Evolutionary conservation across 1,284 basidiomycete species (phyloP).

Genomic region (Fistulinella cinereoalba): DNA sequence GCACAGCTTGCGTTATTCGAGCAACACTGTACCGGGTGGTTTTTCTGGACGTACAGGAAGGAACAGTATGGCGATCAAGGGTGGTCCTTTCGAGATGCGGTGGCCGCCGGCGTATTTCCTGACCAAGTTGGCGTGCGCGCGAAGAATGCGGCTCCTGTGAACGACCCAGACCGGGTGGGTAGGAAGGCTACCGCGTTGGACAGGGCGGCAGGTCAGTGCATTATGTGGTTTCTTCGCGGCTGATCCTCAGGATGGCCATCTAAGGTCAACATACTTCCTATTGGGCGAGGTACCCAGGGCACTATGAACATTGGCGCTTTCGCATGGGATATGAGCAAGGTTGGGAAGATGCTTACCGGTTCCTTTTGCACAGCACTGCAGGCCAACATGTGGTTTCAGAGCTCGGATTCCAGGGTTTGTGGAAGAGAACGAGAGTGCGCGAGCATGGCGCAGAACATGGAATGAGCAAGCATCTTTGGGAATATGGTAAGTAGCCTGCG

Average conservation of each 20-base stretch:
- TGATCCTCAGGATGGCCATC: constrained; percentile 3
- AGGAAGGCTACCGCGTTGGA: constrained; percentile 39
- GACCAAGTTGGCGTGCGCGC: constrained; percentile 39
- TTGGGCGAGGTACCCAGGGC: constrained; percentile 52
- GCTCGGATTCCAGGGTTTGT: constrained; percentile 61
- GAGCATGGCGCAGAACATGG: constrained; percentile 46
- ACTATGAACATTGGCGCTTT: constrained; percentile 68
- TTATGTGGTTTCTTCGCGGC: neutral
- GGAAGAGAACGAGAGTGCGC: constrained; percentile 48
- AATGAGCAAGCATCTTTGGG: constrained; percentile 50
- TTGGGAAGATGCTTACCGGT: constrained; percentile 69
- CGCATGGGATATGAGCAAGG: constrained; percentile 62
- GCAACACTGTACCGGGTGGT: constrained; percentile 69
- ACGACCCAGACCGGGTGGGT: constrained; percentile 27
- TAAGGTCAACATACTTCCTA: constrained; percentile 54
- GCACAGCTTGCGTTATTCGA: constrained; percentile 75
- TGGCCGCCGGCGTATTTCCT: constrained; percentile 63
- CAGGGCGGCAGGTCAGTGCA: constrained; percentile 42
- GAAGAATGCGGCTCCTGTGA: constrained; percentile 15
- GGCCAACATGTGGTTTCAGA: constrained; percentile 39
- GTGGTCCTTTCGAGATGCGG: constrained; percentile 75
- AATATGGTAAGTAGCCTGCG: constrained; percentile 47
- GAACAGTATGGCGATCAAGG: constrained; percentile 66
- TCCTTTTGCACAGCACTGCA: constrained; percentile 32
- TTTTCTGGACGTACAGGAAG: constrained; percentile 90